Conservation (phyloP, 805 yeast genomes). For the Komagataella ulmi region DNA sequence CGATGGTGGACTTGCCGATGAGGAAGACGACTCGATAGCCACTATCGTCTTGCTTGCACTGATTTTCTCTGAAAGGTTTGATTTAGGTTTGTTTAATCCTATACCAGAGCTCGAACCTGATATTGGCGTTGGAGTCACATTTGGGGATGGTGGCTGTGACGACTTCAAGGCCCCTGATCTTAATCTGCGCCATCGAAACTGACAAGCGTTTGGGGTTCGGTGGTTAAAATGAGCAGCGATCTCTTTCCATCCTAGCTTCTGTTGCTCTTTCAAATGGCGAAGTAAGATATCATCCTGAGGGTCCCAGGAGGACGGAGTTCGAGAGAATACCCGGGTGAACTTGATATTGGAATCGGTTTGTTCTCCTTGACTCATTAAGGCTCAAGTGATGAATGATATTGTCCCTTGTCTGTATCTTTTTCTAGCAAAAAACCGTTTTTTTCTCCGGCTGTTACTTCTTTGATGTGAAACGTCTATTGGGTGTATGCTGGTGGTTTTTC, state of each 20-base stretch:
- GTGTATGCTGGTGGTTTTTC: neutral
- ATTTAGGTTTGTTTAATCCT: neutral
- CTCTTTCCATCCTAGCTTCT: conserved; percentile 83
- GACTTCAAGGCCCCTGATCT: conserved; percentile 26
- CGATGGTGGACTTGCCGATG: neutral
- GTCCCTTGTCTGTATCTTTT: neutral
- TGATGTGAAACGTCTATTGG: conserved; percentile 1
- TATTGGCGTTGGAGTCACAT: neutral
- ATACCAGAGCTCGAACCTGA: neutral
- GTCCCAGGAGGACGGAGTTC: conserved; percentile 43
- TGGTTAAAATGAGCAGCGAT: conserved; percentile 65
- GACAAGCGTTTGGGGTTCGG: conserved; percentile 83
- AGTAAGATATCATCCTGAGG: conserved; percentile 61
- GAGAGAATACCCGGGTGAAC: conserved; percentile 2
- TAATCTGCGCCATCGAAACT: conserved; percentile 76
- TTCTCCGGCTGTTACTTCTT: neutral
- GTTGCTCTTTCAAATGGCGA: conserved; percentile 66
- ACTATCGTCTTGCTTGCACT: neutral
- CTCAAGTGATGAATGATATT: neutral
- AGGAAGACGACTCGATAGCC: neutral
- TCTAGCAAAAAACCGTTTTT: neutral
- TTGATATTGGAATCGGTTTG: neutral
- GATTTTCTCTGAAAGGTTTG: neutral
- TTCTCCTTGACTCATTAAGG: neutral
- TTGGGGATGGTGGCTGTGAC: conserved; percentile 6